phyloP scores from a whole-genome alignment of 441 rosid genomes.

The Adansonia grandidieri region DNA sequence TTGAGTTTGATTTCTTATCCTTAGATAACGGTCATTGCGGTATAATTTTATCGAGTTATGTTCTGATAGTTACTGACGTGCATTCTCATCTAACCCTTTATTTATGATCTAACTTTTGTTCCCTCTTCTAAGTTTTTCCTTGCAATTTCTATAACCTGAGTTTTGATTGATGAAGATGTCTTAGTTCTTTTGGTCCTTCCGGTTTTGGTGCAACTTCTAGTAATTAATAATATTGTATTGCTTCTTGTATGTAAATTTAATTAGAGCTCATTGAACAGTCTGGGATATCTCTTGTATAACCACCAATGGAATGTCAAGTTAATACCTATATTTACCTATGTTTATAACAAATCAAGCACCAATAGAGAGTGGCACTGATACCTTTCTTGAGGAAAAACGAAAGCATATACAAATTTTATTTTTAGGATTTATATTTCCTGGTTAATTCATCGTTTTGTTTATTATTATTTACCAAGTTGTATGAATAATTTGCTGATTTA shows the following conservation, averaged over 20 bases:
- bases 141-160: background rate
- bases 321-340: background rate
- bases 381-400: background rate
- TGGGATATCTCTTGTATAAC: background rate
- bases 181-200: background rate
- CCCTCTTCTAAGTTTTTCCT: background rate
- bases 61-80: background rate
- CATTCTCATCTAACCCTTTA: background rate
- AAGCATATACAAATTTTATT: background rate
- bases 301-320: background rate
- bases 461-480: background rate
- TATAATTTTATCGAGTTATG: background rate
- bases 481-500: background rate
- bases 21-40: background rate
- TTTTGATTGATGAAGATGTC: background rate
- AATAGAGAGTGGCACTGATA: background rate
- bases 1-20: background rate
- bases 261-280: background rate
- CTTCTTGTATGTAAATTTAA: background rate
- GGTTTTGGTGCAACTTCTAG: background rate
- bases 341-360: slow-evolving; percentile 1
- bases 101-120: background rate
- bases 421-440: background rate
- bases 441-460: background rate
- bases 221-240: background rate